Conservation (phyloP, 2,329 filamentous ascomycete genomes). For the Microcera coccophila region DNA sequence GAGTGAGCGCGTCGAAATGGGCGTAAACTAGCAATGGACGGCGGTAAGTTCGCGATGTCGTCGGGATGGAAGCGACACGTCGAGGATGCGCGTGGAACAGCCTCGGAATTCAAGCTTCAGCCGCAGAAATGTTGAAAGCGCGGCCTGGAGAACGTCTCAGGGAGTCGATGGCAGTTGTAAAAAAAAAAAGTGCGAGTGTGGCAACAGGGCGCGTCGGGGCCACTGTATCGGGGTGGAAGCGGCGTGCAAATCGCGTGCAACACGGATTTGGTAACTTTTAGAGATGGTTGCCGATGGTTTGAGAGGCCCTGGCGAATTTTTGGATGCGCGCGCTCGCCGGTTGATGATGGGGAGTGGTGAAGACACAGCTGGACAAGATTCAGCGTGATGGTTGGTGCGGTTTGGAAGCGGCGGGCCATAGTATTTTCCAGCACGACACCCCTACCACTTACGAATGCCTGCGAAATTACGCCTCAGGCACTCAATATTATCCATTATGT, state of each 20-base stretch:
- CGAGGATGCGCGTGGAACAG: conserved; percentile 27
- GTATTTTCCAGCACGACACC: conserved; percentile 45
- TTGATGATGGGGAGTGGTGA: conserved; percentile 52
- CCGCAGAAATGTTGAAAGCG: conserved; percentile 19
- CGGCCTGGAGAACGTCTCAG: conserved; percentile 17
- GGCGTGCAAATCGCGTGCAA: conserved; percentile 53
- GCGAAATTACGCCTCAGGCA: conserved; percentile 21
- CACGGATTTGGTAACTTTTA: conserved; percentile 49
- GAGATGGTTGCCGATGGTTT: conserved; percentile 57
- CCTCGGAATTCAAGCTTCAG: conserved; percentile 18
- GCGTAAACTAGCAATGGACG: conserved; percentile 13
- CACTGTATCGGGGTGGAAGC: conserved; percentile 39
- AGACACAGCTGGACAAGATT: conserved; percentile 49
- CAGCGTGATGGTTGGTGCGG: conserved; percentile 47
- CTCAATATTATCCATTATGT: conserved; percentile 12
- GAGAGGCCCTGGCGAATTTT: conserved; percentile 58
- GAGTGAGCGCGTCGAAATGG: conserved; percentile 26
- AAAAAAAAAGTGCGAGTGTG: conserved; percentile 44
- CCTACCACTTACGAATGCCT: conserved; percentile 13
- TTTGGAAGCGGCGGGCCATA: conserved; percentile 33
- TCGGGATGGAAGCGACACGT: conserved; percentile 25
- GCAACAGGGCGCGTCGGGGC: conserved; percentile 40
- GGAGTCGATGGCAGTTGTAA: conserved; percentile 10
- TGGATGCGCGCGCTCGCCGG: conserved; percentile 56
- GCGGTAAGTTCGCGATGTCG: conserved; percentile 15